Evolutionary conservation across 805 yeast genomes (phyloP).

Genomic region (Saturnispora quitensis): DNA sequence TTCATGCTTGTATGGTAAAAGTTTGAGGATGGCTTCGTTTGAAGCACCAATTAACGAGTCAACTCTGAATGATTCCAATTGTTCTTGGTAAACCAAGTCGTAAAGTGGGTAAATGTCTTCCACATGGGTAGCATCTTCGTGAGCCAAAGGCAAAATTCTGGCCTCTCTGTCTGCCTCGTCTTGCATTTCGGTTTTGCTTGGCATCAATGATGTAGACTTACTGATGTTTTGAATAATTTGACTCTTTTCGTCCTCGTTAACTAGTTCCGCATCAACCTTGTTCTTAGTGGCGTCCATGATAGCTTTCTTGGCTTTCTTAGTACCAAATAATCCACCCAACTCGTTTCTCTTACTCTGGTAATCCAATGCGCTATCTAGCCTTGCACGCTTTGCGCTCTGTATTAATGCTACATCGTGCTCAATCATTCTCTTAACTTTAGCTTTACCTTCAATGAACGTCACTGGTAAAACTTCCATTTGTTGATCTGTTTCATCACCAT

Average conservation of each 20-base stretch:
- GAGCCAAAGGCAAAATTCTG: constrained; percentile 76
- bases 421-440: constrained; percentile 30
- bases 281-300: constrained; percentile 74
- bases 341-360: constrained; percentile 53
- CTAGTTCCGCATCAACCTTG: constrained; percentile 74
- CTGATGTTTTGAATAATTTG: constrained; percentile 78
- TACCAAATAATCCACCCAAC: constrained; percentile 94
- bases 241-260: constrained; percentile 49
- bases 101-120: constrained; percentile 74
- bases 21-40: constrained; percentile 39
- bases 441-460: constrained; percentile 12
- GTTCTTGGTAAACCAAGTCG: constrained; percentile 60
- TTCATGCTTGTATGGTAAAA: constrained; percentile 47
- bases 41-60: constrained; percentile 42
- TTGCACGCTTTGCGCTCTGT: constrained; percentile 9
- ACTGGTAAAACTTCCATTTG: constrained; percentile 46
- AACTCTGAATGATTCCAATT: constrained; percentile 55
- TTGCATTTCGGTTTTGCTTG: constrained; percentile 57
- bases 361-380: constrained; percentile 6
- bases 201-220: constrained; percentile 60
- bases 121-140: constrained; percentile 71
- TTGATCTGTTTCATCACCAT: constrained; percentile 29
- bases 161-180: constrained; percentile 47
- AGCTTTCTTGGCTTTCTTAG: constrained; percentile 90
- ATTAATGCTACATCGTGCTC: constrained; percentile 11